These are phyloP conservation scores for Cystobasidium pallidum DNA, from an alignment of 1,284 basidiomycete genomes.

Conservation along the genomic window DNA sequence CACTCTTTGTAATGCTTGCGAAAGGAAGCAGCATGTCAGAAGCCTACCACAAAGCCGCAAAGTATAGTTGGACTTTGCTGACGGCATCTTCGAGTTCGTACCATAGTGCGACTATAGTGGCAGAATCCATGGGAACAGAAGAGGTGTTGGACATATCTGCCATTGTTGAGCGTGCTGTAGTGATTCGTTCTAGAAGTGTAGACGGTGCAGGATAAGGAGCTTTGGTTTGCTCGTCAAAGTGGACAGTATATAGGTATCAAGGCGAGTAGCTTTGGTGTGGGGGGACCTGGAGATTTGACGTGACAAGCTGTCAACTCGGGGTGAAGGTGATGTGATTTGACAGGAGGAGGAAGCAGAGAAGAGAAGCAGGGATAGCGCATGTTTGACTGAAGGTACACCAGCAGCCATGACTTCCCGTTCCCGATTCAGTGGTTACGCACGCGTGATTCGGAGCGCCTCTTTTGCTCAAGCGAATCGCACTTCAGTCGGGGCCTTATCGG, in stretches of 20 bases:
- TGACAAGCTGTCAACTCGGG: not conserved
- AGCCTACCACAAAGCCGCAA: conserved; percentile 31
- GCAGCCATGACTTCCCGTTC: too few species aligned
- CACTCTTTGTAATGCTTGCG: too few species aligned
- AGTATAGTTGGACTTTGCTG: conserved; percentile 29
- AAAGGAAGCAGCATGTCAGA: not conserved
- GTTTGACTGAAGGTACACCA: not conserved
- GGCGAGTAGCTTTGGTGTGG: not conserved
- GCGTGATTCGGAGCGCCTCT: too few species aligned
- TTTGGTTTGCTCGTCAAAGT: too few species aligned
- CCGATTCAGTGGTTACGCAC: too few species aligned
- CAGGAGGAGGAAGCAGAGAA: conserved; percentile 7
- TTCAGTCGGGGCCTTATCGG: too few species aligned
- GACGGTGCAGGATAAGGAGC: too few species aligned
- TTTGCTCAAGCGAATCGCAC: too few species aligned
- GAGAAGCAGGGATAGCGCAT: not conserved
- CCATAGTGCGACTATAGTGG: conserved; percentile 1
- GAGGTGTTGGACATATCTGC: conserved; percentile 11
- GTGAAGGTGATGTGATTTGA: not conserved
- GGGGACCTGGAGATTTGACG: not conserved
- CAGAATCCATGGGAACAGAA: conserved; percentile 8
- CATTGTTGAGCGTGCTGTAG: not conserved
- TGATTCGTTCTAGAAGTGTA: too few species aligned
- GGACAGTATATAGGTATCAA: too few species aligned
- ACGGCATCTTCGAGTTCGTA: conserved; percentile 10